Evolutionary conservation across 768 basidiomycete species (phyloP).

Genomic region (Kwoniella mangroviensis): DNA sequence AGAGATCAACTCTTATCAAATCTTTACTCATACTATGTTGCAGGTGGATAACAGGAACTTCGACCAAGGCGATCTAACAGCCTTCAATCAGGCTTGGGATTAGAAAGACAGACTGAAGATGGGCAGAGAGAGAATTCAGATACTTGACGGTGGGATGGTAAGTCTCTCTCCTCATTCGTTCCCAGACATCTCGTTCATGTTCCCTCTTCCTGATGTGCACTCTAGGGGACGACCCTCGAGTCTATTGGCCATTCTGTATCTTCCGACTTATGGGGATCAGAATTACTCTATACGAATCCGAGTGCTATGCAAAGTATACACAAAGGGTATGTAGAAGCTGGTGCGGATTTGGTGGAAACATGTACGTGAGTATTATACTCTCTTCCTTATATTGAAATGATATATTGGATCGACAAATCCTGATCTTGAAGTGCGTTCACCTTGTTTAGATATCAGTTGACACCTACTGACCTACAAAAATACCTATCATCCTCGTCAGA

Average conservation of each 20-base stretch:
- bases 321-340: slow-evolving; percentile 68
- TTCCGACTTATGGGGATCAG: slow-evolving; percentile 73
- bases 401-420: not conserved
- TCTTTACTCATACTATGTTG: too few relatives aligned
- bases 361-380: slow-evolving; percentile 64
- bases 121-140: slow-evolving; percentile 9
- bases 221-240: slow-evolving; percentile 54
- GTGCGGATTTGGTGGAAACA: slow-evolving; percentile 70
- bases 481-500: slow-evolving; percentile 7
- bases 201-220: not conserved
- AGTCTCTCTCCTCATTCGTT: not conserved
- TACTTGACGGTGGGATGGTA: slow-evolving; percentile 41
- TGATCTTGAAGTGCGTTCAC: not conserved
- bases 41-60: too few relatives aligned
- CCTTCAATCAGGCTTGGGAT: too few relatives aligned
- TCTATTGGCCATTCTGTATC: slow-evolving; percentile 38
- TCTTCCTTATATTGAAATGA: too few relatives aligned
- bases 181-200: too few relatives aligned
- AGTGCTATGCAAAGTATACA: slow-evolving; percentile 67
- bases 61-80: too few relatives aligned
- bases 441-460: slow-evolving; percentile 38
- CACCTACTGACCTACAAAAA: slow-evolving; percentile 18
- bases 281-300: slow-evolving; percentile 65
- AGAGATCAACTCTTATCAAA: too few relatives aligned
- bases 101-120: not conserved